Evolutionary conservation across 257 asterid species (phyloP).

Genomic region (Penstemon newberryi): DNA sequence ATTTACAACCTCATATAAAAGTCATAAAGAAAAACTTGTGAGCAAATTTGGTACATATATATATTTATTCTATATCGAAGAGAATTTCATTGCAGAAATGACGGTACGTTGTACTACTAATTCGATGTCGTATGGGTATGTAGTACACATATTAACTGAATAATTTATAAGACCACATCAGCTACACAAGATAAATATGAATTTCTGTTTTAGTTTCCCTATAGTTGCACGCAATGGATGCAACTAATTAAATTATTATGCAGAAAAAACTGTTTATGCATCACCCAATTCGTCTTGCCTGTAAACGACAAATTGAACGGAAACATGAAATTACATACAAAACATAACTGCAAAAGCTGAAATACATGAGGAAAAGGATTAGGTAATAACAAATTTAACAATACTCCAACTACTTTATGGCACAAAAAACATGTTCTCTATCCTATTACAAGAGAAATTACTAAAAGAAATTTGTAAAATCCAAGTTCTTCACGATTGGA

Average conservation of each 20-base stretch:
- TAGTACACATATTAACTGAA: conserved; percentile 23
- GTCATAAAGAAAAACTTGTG: background rate
- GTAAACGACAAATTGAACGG: background rate
- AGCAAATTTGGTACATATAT: background rate
- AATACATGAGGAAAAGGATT: background rate
- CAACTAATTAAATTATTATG: conserved; percentile 11
- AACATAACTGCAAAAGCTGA: background rate
- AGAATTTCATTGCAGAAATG: background rate
- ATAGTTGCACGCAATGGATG: conserved; percentile 20
- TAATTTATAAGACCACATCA: conserved; percentile 14
- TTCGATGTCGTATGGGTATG: background rate
- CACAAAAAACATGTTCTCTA: background rate
- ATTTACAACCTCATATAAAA: too few species aligned
- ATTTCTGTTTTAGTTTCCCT: conserved; percentile 25
- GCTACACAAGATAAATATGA: conserved; percentile 34
- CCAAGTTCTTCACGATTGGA: background rate
- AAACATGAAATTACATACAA: background rate
- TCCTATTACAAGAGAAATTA: background rate
- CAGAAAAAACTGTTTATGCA: conserved; percentile 9
- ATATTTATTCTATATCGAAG: background rate
- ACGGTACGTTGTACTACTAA: conserved; percentile 13
- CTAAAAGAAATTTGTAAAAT: background rate
- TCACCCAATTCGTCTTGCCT: conserved; percentile 14
- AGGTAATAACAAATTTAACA: background rate
- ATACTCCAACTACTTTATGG: background rate